Percentiles rank a stretch among this genome's conserved stretches.
Evolutionary conservation across 345 rosid species (phyloP).

Genomic region (Hirschfeldia incana): DNA sequence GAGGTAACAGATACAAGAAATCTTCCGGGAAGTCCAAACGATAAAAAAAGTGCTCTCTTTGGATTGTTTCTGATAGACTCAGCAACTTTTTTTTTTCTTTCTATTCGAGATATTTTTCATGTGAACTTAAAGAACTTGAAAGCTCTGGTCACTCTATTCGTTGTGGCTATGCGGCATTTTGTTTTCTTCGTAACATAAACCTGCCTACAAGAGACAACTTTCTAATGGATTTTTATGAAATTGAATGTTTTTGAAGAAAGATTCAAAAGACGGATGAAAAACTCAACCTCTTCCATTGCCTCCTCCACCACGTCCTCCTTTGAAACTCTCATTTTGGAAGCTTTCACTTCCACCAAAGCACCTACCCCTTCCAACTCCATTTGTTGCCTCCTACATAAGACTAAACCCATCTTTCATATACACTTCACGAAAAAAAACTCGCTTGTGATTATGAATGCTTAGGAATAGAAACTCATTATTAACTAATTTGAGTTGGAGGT

Average conservation of each 20-base stretch:
- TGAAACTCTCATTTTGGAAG: slow-evolving; percentile 49
- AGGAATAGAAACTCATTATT: slow-evolving; percentile 42
- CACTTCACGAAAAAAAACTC: not conserved
- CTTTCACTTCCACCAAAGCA: slow-evolving; percentile 53
- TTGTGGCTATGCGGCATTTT: too few species aligned
- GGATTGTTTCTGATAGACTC: not conserved
- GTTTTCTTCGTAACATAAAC: too few species aligned
- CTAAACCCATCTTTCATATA: not conserved
- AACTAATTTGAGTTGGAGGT: slow-evolving; percentile 33
- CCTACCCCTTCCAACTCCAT: slow-evolving; percentile 51
- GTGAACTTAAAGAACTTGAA: too few species aligned
- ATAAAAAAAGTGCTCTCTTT: slow-evolving; percentile 8
- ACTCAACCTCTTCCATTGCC: slow-evolving; percentile 38
- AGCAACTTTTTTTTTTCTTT: not conserved
- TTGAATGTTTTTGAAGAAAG: slow-evolving; percentile 31
- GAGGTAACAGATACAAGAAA: slow-evolving; percentile 46
- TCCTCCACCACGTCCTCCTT: slow-evolving; percentile 47
- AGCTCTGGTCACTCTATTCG: too few species aligned
- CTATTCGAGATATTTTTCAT: not conserved
- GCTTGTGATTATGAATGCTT: slow-evolving; percentile 47
- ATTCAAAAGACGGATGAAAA: slow-evolving; percentile 16
- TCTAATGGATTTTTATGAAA: slow-evolving; percentile 29
- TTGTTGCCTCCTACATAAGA: slow-evolving; percentile 35
- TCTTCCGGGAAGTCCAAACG: slow-evolving; percentile 46
- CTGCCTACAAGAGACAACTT: slow-evolving; percentile 28